These are phyloP conservation scores for Silene conica DNA, from an alignment of 148 eudicot species.

Conservation along the genomic window DNA sequence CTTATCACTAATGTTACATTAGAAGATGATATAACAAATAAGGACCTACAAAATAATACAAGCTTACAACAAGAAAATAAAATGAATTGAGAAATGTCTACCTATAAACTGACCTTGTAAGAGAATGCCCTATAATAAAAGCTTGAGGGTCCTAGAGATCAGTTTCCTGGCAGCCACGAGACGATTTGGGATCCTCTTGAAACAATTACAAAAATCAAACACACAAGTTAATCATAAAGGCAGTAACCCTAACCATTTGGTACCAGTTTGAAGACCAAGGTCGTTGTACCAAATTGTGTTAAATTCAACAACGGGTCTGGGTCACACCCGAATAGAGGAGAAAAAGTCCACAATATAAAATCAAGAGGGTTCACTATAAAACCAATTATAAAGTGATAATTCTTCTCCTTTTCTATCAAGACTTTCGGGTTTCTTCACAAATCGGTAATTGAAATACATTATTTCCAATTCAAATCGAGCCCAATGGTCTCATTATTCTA, in stretches of 20 bases:
- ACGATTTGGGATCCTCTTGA: constrained; percentile 51
- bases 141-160: constrained; percentile 67
- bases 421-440: too few species aligned
- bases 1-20: neutral
- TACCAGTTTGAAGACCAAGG: too few species aligned
- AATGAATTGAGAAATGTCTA: neutral
- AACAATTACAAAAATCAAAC: neutral
- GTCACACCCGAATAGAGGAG: too few species aligned
- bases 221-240: constrained; percentile 1
- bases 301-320: too few species aligned
- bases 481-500: too few species aligned
- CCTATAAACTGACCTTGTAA: constrained; percentile 62
- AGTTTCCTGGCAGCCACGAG: constrained; percentile 53
- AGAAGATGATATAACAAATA: neutral
- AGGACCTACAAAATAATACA: neutral
- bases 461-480: too few species aligned
- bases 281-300: too few species aligned
- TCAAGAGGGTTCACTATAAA: too few species aligned
- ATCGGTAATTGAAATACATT: too few species aligned
- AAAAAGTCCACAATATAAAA: too few species aligned
- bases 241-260: neutral
- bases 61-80: neutral
- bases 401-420: too few species aligned
- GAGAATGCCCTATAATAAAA: constrained; percentile 85
- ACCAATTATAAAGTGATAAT: too few species aligned